Base-by-base conservation (phyloP, 2,329 filamentous ascomycete species). In the Ophiostoma sp. region DNA sequence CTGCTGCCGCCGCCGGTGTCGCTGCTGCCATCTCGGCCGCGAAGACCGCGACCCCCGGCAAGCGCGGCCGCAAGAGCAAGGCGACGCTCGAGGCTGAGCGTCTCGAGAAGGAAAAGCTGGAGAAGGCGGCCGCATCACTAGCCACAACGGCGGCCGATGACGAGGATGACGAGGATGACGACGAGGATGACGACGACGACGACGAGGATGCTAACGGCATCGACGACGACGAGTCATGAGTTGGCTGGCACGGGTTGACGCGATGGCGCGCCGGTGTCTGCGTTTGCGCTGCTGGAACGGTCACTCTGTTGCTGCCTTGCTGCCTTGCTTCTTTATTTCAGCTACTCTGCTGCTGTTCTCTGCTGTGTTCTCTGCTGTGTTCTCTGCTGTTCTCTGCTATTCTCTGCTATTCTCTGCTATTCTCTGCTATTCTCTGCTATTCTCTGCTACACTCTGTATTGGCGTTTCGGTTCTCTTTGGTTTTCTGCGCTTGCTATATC, bases 11-110 rank as follows among this genome's bases (percentile, higher is more conserved):
- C 0, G 68, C 70, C 5, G 62, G 55, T 5, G 60, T 64, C 4
- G 41, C 68, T 9, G 69, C 67, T 6, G 67, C 67, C 16, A 47
- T 68, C 1, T 66, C 70, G 7, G 68, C 68, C 0, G 70, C 67
- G 3, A 47, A 47, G 62, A 5, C 68, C 63, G 67, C 68, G 67
- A 69, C 66, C 38, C 69, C 71, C 0, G 70, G 69, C 27, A 72
- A 69, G 65, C 71, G 71, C 36, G 71, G 71, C 65, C 71, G 71
- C 66, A 72, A 72, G 69, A 72, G 71, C 70, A 72, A 72, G 70
- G 71, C 71, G 1, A 66, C 68, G 44, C 70, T 72, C 0, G 71
- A 70, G 38, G 71, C 71, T 2, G 71, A 72, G 60, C 68, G 68
- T 3, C 64, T 64, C 16, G 66, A 52, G 60, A 49, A 47, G n/a